Conservation (phyloP, 2,329 filamentous ascomycete species). For the Colletotrichum musae region DNA sequence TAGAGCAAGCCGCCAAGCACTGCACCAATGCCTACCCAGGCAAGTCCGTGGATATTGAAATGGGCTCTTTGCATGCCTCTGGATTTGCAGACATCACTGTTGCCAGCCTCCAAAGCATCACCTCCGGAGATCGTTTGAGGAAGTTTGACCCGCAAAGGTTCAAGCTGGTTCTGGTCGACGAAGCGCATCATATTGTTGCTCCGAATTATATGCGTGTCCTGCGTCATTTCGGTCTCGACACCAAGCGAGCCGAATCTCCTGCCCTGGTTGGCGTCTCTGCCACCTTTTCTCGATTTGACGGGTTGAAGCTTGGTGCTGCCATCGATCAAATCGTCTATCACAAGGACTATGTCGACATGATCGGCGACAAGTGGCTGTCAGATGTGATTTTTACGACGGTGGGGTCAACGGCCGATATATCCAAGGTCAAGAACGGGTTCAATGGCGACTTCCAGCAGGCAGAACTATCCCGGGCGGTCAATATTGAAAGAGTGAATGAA, state of each 20-base stretch:
- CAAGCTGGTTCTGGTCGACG: slow-evolving; percentile 94
- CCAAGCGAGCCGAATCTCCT: slow-evolving; percentile 61
- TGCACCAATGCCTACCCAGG: slow-evolving; percentile 85
- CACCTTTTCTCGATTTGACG: slow-evolving; percentile 83
- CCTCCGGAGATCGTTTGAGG: slow-evolving; percentile 79
- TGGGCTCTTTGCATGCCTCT: slow-evolving; percentile 83
- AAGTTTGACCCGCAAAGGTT: slow-evolving; percentile 87
- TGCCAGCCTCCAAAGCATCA: slow-evolving; percentile 89
- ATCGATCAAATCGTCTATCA: slow-evolving; percentile 98
- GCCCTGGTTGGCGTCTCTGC: slow-evolving; percentile 92
- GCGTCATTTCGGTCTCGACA: slow-evolving; percentile 80
- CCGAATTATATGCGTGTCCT: slow-evolving; percentile 82
- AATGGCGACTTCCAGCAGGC: slow-evolving; percentile 85
- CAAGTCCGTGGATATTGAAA: slow-evolving; percentile 90
- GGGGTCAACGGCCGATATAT: slow-evolving; percentile 84
- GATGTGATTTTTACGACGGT: slow-evolving; percentile 97
- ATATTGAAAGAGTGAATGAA: slow-evolving; percentile 85
- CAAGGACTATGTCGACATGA: slow-evolving; percentile 78
- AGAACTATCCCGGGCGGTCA: slow-evolving; percentile 86
- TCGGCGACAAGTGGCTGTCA: slow-evolving; percentile 91
- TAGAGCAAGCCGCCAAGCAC: slow-evolving; percentile 92
- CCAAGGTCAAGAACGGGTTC: slow-evolving; percentile 72
- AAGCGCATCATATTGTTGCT: slow-evolving; percentile 96
- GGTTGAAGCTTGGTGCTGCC: slow-evolving; percentile 83
- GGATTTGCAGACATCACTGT: slow-evolving; percentile 93